A percentile compares a stretch with the other conserved stretches of the same genome.
These are phyloP conservation scores for Colletotrichum sansevieriae DNA, from an alignment of 2,329 filamentous ascomycete genomes.

Conservation along the genomic window DNA sequence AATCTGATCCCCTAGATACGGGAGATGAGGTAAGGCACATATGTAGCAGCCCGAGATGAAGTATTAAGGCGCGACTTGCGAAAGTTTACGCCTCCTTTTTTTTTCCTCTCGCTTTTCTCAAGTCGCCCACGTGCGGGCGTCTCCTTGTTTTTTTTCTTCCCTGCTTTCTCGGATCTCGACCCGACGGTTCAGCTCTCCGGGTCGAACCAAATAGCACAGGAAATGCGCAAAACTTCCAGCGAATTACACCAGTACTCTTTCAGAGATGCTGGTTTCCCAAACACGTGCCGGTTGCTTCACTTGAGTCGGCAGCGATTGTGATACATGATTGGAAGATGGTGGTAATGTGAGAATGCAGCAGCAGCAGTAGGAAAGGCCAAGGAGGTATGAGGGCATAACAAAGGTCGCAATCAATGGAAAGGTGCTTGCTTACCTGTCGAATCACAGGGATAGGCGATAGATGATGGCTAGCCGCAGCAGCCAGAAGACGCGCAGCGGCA, in stretches of 20 bases:
- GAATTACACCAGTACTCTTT: background rate
- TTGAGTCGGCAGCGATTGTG: conserved; percentile 32
- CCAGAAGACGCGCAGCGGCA: conserved; percentile 27
- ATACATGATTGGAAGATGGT: conserved; percentile 16
- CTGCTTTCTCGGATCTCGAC: conserved; percentile 10
- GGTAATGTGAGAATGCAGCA: conserved; percentile 7
- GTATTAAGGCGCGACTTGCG: conserved; percentile 14
- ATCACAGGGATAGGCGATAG: conserved; percentile 10
- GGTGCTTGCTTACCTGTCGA: conserved; percentile 26
- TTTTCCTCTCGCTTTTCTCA: conserved; percentile 17
- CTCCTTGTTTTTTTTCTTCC: background rate
- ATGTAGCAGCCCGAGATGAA: conserved; percentile 36
- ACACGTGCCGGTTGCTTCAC: conserved; percentile 27
- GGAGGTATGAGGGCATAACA: background rate
- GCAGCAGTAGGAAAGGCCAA: conserved; percentile 11
- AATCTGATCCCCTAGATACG: conserved; percentile 40
- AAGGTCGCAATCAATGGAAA: conserved; percentile 24
- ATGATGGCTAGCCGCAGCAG: conserved; percentile 34
- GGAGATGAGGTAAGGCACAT: conserved; percentile 41
- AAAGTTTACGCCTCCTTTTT: conserved; percentile 32
- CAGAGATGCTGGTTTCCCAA: conserved; percentile 11
- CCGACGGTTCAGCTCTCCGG: conserved; percentile 16
- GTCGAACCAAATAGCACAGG: conserved; percentile 8
- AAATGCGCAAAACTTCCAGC: conserved; percentile 12
- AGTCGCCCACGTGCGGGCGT: conserved; percentile 24